Conservation (phyloP, 768 basidiomycete genomes). For the Trametes sanguinea region DNA sequence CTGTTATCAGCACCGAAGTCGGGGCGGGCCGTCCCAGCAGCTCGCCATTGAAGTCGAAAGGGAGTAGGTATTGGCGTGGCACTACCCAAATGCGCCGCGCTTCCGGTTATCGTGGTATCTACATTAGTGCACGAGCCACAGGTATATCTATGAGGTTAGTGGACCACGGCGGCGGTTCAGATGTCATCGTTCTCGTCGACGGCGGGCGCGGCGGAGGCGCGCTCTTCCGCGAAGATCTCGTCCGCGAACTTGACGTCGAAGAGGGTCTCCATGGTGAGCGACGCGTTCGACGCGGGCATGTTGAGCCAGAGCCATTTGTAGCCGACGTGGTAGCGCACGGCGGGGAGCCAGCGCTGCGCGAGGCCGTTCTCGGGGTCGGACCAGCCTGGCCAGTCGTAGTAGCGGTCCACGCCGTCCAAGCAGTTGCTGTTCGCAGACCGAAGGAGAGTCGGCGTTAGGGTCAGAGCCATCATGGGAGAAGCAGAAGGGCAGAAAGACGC, state of each 20-base stretch:
- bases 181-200: too few relatives aligned
- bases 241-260: slow-evolving; percentile 44
- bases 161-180: too few relatives aligned
- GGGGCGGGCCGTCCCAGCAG: background rate
- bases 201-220: background rate
- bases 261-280: slow-evolving; percentile 38
- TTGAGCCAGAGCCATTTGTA: slow-evolving; percentile 57
- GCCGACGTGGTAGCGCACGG: slow-evolving; percentile 47
- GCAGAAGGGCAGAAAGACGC: slow-evolving; percentile 23
- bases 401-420: slow-evolving; percentile 42
- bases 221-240: slow-evolving; percentile 32
- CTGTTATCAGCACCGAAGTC: background rate
- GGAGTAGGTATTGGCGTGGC: too few relatives aligned
- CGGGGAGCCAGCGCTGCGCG: slow-evolving; percentile 45
- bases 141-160: too few relatives aligned
- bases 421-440: slow-evolving; percentile 39
- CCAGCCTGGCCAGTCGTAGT: slow-evolving; percentile 51
- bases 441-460: too few relatives aligned
- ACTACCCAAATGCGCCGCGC: too few relatives aligned
- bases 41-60: background rate
- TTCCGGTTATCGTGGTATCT: too few relatives aligned
- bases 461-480: too few relatives aligned
- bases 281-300: slow-evolving; percentile 25
- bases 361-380: slow-evolving; percentile 42
- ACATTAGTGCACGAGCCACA: too few relatives aligned